Evolutionary conservation across 306 rosid genomes (phyloP), one percentile per base, ranked within the genome.

Genomic region (Lathyrus sativus): DNA sequence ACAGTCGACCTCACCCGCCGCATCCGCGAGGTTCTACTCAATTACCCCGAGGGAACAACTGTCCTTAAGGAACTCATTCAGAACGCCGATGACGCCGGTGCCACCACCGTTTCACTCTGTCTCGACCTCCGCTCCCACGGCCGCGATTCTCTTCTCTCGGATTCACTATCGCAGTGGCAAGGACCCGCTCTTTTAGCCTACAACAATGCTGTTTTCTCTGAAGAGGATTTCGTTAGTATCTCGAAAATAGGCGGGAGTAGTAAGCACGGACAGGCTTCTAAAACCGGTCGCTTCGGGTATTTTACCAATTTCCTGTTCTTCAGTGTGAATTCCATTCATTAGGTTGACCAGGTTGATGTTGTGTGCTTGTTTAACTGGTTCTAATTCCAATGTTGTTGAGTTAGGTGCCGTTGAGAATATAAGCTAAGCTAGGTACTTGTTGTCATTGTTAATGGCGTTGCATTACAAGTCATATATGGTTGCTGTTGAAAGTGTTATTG

Each of bases 51-150:
- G 84, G 98, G 98, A 42, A 92, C 91, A 49, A 92, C 98, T 12
- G 96, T 90, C 59, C 87, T 92, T 70, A 92, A 92, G 83, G 98
- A 92, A 85, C 84, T 92, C 58, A 77, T 92, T 18, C 96, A 92
- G 82, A 92, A 92, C 88, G 98, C 98, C 38, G 98, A 92, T 29
- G 98, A 92, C 60, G 98, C 98, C n/a, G 98, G 96, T 59, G 96
- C 98, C 48, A 90, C 96, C 76, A 72, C 74, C 61, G 90, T 92
- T 3, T 75, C 90, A 24, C 89, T 92, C 50, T 92, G 98, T 70
- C 88, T 92, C 19, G 98, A 92, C 79, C 88, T 86, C 31, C 80
- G 98, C 22, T 62, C 71, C 65, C 98, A 92, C 38, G 80, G 79
- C 57, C 38, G 74, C 6, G 83, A 72, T 10, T 86, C 96, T 0